Conservation (phyloP, 2,329 filamentous ascomycete species). For the Triangularia setosa region DNA sequence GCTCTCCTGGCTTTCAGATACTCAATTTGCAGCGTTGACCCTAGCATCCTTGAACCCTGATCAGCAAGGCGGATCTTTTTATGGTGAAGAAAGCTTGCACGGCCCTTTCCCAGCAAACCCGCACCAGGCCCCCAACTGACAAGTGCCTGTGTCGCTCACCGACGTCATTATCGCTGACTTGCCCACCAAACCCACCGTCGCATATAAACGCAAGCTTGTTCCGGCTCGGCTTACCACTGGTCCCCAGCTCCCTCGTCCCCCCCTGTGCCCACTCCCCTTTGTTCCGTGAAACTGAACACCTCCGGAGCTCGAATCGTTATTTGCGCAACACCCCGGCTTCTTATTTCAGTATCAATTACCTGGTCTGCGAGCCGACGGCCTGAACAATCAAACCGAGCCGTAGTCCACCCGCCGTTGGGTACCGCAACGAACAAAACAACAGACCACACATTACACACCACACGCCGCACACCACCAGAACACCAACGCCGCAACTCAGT, state of each 20-base stretch:
- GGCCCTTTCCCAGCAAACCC: neutral
- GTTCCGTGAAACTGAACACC: neutral
- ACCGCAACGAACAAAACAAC: neutral
- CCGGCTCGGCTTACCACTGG: neutral
- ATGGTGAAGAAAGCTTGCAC: neutral
- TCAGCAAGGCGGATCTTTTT: neutral
- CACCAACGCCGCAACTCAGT: neutral
- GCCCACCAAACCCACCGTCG: neutral
- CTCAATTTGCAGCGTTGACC: neutral
- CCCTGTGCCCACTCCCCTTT: neutral
- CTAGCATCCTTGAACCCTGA: neutral
- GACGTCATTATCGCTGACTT: constrained; percentile 5
- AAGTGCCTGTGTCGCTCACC: constrained; percentile 6
- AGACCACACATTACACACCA: neutral
- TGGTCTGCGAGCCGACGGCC: neutral
- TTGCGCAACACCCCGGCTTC: neutral
- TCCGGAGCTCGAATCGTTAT: neutral
- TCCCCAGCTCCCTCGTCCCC: neutral
- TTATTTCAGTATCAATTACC: neutral
- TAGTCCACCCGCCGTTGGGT: neutral
- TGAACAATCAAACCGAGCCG: neutral
- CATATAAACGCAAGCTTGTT: constrained; percentile 8
- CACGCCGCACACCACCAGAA: neutral
- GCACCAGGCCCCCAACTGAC: neutral
- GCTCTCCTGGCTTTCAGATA: neutral